Evolutionary conservation across 345 rosid genomes (phyloP), one percentile per base, ranked within the genome.

Genomic region (Gynandropsis gynandra): DNA sequence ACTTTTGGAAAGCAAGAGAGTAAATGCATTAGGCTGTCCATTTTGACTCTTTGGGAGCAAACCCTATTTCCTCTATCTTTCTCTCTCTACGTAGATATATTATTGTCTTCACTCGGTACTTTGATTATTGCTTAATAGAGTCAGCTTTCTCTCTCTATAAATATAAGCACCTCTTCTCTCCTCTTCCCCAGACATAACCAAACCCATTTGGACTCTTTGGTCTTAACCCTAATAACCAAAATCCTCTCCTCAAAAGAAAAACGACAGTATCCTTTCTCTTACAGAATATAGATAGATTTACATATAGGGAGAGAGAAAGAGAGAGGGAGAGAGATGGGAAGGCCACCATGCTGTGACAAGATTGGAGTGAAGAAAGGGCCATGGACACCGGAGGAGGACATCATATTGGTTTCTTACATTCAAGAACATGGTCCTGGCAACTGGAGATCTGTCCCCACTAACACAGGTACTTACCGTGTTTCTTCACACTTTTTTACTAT

Each of bases 321-420:
- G 15, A 48, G 52, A 56, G 45, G 3, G 9, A 29, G 61, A 34
- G 50, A 16, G 6, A 85, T 89, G 97, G 97, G 93, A 18, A 81
- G 97, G 64, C 90, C 94, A 58, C 97, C 97, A 29, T 89, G 95
- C 58, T 86, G 97, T 65, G 94, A 89, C 29, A 89, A 89, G 78
- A 61, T 72, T 20, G 88, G 90, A 31, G 81, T 89, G 66, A 89
- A 86, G 79, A 89, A 89, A 76, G 95, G 97, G 4, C 97, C 95
- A 21, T 89, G 97, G 97, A 89, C 97, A 12, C 97, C 97, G 10
- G 97, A 89, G 49, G 97, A 89, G 72, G 97, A 89, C 64, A 89
- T 89, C 77, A 72, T 80, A 38, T 59, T 89, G 61, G 97, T 89
- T 58, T 83, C 95, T 48, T 78, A 89, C 47, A 83, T 89, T 57